These are phyloP conservation scores for Populus hybrid DNA, from an alignment of 441 rosid genomes.

Conservation along the genomic window DNA sequence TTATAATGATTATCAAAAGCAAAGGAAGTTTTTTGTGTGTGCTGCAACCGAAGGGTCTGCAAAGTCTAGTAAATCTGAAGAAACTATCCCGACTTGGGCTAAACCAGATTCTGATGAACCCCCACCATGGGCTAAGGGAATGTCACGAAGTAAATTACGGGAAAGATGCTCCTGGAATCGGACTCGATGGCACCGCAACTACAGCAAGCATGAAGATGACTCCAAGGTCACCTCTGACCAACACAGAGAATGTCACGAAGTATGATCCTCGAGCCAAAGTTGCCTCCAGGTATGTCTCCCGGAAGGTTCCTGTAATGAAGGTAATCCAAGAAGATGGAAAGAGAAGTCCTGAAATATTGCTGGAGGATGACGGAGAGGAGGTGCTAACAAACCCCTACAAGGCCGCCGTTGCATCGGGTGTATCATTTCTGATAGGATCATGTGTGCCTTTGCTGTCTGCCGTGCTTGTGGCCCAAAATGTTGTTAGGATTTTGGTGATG, in stretches of 20 bases:
- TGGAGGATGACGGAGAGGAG: constrained; percentile 8
- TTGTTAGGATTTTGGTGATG: constrained; percentile 24
- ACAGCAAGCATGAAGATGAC: not conserved
- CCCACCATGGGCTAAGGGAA: constrained; percentile 76
- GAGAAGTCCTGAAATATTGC: not conserved
- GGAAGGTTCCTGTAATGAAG: constrained; percentile 27
- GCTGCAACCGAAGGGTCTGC: constrained; percentile 58
- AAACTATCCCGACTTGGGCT: constrained; percentile 83
- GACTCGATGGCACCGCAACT: not conserved
- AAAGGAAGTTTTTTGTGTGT: constrained; percentile 27
- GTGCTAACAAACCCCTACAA: constrained; percentile 37
- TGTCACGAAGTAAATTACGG: no score
- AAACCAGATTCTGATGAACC: constrained; percentile 71
- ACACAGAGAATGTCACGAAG: constrained; percentile 5
- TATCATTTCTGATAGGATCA: constrained; percentile 46
- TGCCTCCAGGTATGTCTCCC: constrained; percentile 14
- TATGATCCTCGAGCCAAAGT: not conserved
- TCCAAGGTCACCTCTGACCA: not conserved
- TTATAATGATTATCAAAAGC: constrained; percentile 7
- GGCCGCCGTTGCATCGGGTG: constrained; percentile 41
- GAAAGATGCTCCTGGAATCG: not conserved
- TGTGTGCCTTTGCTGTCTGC: constrained; percentile 38
- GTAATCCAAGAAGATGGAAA: constrained; percentile 12
- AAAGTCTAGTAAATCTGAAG: constrained; percentile 59
- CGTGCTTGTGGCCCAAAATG: constrained; percentile 12